A percentile compares a stretch with the other conserved stretches of the same genome.
These are phyloP conservation scores for Lactarius deliciosus DNA, from an alignment of 768 basidiomycete genomes.

Conservation along the genomic window DNA sequence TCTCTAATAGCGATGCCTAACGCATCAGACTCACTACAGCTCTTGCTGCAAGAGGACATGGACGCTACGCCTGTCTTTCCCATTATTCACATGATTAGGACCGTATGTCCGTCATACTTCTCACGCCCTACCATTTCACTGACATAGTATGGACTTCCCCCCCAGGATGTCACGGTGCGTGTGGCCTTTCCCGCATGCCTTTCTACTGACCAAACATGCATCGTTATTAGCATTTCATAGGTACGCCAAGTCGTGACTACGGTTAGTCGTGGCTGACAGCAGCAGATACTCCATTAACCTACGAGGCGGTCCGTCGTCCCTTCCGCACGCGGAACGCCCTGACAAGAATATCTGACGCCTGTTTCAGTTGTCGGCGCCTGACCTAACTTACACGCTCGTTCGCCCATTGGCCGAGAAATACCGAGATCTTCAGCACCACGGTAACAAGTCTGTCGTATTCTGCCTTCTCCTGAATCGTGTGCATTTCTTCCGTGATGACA, in stretches of 20 bases:
- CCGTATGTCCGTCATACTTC: constrained; percentile 41
- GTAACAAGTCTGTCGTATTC: constrained; percentile 85
- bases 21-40: constrained; percentile 35
- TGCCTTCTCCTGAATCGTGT: constrained; percentile 86
- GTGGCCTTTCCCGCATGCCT: neutral
- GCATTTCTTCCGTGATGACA: constrained; percentile 78
- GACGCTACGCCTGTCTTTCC: constrained; percentile 71
- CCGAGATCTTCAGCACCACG: constrained; percentile 59
- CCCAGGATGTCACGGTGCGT: constrained; percentile 24
- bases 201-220: constrained; percentile 1
- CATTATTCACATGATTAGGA: constrained; percentile 74
- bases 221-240: constrained; percentile 60
- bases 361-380: constrained; percentile 72
- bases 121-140: neutral
- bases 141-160: neutral
- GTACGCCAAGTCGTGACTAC: constrained; percentile 39
- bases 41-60: constrained; percentile 52
- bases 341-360: neutral
- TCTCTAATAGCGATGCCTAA: constrained; percentile 8
- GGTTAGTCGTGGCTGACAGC: constrained; percentile 11
- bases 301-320: constrained; percentile 62
- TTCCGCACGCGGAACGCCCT: neutral
- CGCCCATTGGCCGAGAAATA: constrained; percentile 90
- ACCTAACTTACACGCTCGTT: constrained; percentile 87
- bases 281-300: constrained; percentile 78